Conservation (phyloP, 2,329 filamentous ascomycete genomes). For the Metarhizium robertsii region DNA sequence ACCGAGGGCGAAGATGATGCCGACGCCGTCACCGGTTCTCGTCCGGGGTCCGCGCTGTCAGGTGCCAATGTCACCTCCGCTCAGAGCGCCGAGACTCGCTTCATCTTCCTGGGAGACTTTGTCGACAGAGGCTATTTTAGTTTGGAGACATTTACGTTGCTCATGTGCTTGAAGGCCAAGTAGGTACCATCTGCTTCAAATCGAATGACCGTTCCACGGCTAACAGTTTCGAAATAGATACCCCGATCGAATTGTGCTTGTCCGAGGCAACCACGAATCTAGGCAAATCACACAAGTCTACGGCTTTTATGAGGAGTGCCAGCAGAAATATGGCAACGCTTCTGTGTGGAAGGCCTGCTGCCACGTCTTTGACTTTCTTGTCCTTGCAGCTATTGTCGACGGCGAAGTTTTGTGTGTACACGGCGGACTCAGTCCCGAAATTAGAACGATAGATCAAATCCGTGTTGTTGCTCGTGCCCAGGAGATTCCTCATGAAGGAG, state of each 20-base stretch:
- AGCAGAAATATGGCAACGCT: slow-evolving; percentile 94
- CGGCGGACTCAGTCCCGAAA: slow-evolving; percentile 79
- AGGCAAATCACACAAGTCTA: slow-evolving; percentile 97
- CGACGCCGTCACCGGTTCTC: slow-evolving; percentile 15
- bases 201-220: neutral
- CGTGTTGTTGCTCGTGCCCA: slow-evolving; percentile 96
- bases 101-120: slow-evolving; percentile 72
- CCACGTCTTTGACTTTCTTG: slow-evolving; percentile 97
- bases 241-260: slow-evolving; percentile 87
- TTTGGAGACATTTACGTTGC: slow-evolving; percentile 92
- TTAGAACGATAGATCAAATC: slow-evolving; percentile 97
- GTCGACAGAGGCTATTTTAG: slow-evolving; percentile 97
- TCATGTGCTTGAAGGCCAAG: slow-evolving; percentile 86
- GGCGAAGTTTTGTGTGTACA: slow-evolving; percentile 98
- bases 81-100: slow-evolving; percentile 45
- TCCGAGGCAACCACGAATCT: slow-evolving; percentile 96
- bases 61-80: slow-evolving; percentile 25
- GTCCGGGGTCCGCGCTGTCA: slow-evolving; percentile 23
- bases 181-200: slow-evolving; percentile 19
- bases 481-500: slow-evolving; percentile 96
- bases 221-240: slow-evolving; percentile 48
- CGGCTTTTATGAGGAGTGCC: slow-evolving; percentile 97
- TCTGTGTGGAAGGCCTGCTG: slow-evolving; percentile 99
- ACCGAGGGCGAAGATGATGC: slow-evolving; percentile 42
- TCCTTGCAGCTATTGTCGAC: slow-evolving; percentile 93